Evolutionary conservation across 352 stramenopile species (phyloP).

Genomic region (Globisporangium splendens): DNA sequence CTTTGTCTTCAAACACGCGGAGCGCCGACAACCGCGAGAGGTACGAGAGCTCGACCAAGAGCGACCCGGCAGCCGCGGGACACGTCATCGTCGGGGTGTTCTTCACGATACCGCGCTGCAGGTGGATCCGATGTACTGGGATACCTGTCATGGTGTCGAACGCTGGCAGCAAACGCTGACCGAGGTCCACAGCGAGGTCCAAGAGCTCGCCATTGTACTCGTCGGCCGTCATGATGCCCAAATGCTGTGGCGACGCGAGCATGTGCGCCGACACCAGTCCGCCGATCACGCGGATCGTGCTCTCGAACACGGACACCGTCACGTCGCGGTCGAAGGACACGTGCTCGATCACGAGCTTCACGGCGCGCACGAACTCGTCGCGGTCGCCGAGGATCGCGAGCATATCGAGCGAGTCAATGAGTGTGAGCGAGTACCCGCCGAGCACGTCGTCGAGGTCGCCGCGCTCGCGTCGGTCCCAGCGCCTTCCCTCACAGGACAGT

Average conservation of each 20-base stretch:
- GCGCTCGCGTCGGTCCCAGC: slow-evolving; percentile 76
- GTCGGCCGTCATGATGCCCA: slow-evolving; percentile 44
- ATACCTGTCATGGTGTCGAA: slow-evolving; percentile 96
- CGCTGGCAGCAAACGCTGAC: slow-evolving; percentile 91
- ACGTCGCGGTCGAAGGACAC: slow-evolving; percentile 86
- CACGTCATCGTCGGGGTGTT: slow-evolving; percentile 90
- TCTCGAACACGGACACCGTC: slow-evolving; percentile 92
- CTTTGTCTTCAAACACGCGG: slow-evolving; percentile 54
- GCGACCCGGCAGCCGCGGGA: slow-evolving; percentile 92
- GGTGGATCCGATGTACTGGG: slow-evolving; percentile 96
- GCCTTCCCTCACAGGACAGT: slow-evolving; percentile 65
- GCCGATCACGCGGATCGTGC: slow-evolving; percentile 90
- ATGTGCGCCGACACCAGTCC: slow-evolving; percentile 90
- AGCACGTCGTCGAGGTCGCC: slow-evolving; percentile 86
- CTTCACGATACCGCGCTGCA: slow-evolving; percentile 56
- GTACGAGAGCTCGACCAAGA: slow-evolving; percentile 96
- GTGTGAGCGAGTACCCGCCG: slow-evolving; percentile 77
- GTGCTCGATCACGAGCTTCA: slow-evolving; percentile 53
- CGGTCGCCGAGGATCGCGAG: slow-evolving; percentile 82
- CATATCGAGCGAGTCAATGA: slow-evolving; percentile 90
- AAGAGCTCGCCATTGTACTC: slow-evolving; percentile 95
- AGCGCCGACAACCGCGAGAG: slow-evolving; percentile 83
- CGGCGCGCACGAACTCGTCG: slow-evolving; percentile 66
- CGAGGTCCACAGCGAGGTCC: slow-evolving; percentile 92
- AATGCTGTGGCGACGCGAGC: slow-evolving; percentile 56